Evolutionary conservation across 202 grass and related monocot species (phyloP).

Genomic region (Saccharum hybrid): DNA sequence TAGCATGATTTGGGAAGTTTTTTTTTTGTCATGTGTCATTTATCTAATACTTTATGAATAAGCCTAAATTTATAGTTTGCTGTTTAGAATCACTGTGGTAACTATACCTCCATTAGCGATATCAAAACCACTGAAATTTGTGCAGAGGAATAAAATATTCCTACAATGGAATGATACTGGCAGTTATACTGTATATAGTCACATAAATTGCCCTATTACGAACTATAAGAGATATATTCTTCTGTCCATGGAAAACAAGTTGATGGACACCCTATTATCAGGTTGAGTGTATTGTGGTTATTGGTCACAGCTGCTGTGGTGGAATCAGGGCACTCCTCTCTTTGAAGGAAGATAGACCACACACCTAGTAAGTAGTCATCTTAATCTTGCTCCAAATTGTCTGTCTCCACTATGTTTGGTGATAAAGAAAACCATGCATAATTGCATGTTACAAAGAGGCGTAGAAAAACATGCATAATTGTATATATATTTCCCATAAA

Average conservation of each 20-base stretch:
- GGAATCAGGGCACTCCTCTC: conserved; percentile 78
- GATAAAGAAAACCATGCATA: neutral
- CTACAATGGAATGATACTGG: neutral
- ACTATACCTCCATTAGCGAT: neutral
- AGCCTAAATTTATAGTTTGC: neutral
- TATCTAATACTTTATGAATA: conserved; percentile 21
- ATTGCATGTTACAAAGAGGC: neutral
- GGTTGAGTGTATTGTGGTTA: conserved; percentile 79
- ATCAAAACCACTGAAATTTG: neutral
- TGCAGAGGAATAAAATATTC: neutral
- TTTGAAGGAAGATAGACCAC: conserved; percentile 50
- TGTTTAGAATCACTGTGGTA: neutral
- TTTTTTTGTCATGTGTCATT: conserved; percentile 11
- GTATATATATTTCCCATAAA: neutral
- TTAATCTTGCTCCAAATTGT: conserved; percentile 34
- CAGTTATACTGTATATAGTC: neutral
- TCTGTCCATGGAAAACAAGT: conserved; percentile 1
- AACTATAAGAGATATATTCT: neutral
- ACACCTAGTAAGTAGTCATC: conserved; percentile 46
- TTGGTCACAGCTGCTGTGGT: conserved; percentile 80
- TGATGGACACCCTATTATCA: conserved; percentile 41
- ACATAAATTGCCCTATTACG: neutral
- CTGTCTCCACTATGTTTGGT: neutral
- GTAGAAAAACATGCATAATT: neutral
- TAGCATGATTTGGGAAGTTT: neutral